These are phyloP conservation scores for Venturia effusa DNA, from an alignment of 2,329 filamentous ascomycete species.

Conservation along the genomic window DNA sequence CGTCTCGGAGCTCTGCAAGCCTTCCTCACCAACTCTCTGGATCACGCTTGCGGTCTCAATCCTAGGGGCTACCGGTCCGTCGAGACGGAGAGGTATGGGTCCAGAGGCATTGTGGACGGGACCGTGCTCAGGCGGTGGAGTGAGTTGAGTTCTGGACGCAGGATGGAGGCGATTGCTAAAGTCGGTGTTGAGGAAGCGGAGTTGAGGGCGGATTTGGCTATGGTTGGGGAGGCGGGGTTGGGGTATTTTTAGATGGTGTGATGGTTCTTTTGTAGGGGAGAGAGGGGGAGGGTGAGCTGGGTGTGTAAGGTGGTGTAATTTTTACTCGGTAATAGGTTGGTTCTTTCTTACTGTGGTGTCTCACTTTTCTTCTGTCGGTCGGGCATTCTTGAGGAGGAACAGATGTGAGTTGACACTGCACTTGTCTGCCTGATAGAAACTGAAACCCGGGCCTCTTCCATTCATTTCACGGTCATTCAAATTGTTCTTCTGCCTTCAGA, in stretches of 20 bases:
- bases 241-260: conserved; percentile 35
- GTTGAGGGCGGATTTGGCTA: conserved; percentile 59
- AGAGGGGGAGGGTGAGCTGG: neutral
- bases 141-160: conserved; percentile 60
- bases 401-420: no score
- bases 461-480: no score
- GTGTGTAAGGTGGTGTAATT: neutral
- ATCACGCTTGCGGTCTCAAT: conserved; percentile 71
- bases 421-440: no score
- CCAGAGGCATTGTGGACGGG: conserved; percentile 66
- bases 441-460: no score
- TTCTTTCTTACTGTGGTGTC: no score
- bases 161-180: conserved; percentile 62
- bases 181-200: conserved; percentile 59
- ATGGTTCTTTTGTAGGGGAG: no score
- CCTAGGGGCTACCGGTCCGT: conserved; percentile 63
- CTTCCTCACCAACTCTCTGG: conserved; percentile 65
- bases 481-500: no score
- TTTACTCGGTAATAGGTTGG: no score
- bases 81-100: conserved; percentile 36
- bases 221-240: conserved; percentile 53
- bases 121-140: conserved; percentile 63
- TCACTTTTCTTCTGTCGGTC: no score
- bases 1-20: conserved; percentile 71
- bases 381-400: no score